Evolutionary conservation across 1,284 basidiomycete species (phyloP).

Genomic region (Thecaphora thlaspeos): DNA sequence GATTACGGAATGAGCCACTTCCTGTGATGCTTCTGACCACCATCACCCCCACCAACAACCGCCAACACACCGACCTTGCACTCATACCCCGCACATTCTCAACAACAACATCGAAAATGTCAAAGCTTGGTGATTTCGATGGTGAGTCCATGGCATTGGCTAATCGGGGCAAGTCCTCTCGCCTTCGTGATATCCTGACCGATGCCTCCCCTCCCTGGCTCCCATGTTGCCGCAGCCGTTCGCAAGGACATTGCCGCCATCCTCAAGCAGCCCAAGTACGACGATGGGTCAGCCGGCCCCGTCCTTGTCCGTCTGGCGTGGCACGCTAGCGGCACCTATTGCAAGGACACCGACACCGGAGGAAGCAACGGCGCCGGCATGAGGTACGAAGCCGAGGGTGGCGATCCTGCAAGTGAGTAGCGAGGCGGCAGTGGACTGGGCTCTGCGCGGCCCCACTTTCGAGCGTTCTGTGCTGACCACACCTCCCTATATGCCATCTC

Average conservation of each 20-base stretch:
- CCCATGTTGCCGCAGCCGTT: slow-evolving; percentile 16
- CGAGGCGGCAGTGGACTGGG: too few species aligned
- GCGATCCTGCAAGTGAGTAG: slow-evolving; percentile 43
- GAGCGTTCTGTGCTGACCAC: too few species aligned
- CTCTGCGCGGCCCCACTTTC: too few species aligned
- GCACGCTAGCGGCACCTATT: slow-evolving; percentile 55
- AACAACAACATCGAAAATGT: slow-evolving; percentile 14
- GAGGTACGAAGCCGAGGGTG: slow-evolving; percentile 60
- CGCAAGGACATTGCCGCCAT: slow-evolving; percentile 50
- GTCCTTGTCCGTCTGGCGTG: slow-evolving; percentile 55
- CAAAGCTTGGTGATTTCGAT: slow-evolving; percentile 45
- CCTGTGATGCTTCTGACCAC: too few species aligned
- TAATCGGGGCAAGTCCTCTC: too few species aligned
- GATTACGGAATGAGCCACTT: too few species aligned
- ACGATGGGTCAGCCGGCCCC: slow-evolving; percentile 54
- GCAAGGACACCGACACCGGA: slow-evolving; percentile 60
- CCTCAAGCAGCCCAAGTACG: slow-evolving; percentile 55
- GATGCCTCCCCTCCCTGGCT: neutral
- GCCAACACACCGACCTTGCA: neutral
- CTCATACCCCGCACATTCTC: neutral
- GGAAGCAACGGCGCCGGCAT: slow-evolving; percentile 62
- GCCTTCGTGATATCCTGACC: neutral
- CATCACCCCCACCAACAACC: too few species aligned
- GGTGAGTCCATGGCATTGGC: too few species aligned
- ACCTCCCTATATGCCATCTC: too few species aligned